Evolutionary conservation across 352 stramenopile species (phyloP).

Genomic region (Pythium rishiriense): DNA sequence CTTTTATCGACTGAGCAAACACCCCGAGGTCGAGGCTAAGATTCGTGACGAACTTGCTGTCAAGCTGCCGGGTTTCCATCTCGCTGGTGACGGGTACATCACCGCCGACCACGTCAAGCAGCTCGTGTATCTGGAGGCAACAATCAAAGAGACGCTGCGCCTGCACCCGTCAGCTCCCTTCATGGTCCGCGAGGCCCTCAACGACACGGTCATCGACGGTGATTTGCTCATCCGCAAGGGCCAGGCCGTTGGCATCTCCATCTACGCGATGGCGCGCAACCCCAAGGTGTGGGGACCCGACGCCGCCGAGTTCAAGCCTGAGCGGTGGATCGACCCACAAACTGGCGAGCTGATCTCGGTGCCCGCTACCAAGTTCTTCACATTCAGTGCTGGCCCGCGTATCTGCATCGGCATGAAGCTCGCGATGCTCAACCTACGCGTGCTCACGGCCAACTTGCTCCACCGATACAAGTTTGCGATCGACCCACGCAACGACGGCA

Average conservation of each 20-base stretch:
- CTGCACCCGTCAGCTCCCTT: slow-evolving; percentile 59
- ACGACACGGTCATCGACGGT: slow-evolving; percentile 50
- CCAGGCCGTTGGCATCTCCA: slow-evolving; percentile 24
- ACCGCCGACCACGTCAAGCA: slow-evolving; percentile 10
- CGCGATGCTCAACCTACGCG: slow-evolving; percentile 34
- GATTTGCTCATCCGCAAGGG: slow-evolving; percentile 30
- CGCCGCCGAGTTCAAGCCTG: slow-evolving; percentile 14
- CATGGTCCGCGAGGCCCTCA: slow-evolving; percentile 55
- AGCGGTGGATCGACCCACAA: slow-evolving; percentile 45
- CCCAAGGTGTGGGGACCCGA: slow-evolving; percentile 17
- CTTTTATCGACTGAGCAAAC: slow-evolving; percentile 58
- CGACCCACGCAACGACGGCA: slow-evolving; percentile 9
- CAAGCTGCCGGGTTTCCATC: not conserved
- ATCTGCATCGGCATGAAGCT: slow-evolving; percentile 50
- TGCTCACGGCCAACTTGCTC: slow-evolving; percentile 18
- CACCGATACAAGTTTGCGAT: slow-evolving; percentile 19
- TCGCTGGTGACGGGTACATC: slow-evolving; percentile 14
- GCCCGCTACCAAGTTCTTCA: slow-evolving; percentile 32
- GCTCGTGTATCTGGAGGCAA: slow-evolving; percentile 60
- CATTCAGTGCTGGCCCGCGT: slow-evolving; percentile 47
- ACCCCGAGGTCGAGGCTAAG: slow-evolving; percentile 49
- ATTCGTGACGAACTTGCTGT: slow-evolving; percentile 47
- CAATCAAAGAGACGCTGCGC: slow-evolving; percentile 60
- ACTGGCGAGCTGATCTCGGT: slow-evolving; percentile 15
- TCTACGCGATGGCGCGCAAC: slow-evolving; percentile 38